Base-by-base conservation (phyloP, 2,329 filamentous ascomycete genomes). In the Fusarium haematococcum region DNA sequence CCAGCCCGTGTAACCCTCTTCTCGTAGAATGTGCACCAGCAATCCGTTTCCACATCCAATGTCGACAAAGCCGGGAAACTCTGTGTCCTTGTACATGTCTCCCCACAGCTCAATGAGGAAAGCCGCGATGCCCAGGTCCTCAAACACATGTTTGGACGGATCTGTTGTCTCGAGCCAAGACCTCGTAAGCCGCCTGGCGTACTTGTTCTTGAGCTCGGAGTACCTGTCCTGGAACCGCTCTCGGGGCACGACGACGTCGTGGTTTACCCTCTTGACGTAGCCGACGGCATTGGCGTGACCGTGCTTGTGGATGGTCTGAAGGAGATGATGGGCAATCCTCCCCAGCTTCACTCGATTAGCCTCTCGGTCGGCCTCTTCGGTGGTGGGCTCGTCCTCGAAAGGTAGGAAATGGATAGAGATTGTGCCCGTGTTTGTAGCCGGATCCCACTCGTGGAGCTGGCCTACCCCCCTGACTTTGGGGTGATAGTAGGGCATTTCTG, bases 31-130 rank as follows among this genome's bases (percentile, higher is more conserved):
- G 79, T 97, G 90, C 9, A 97, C 94, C 2, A 99, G 88, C 5
- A 99, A 86, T 1, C 97, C 97, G 79, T 98, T 99, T 2, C 97
- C 97, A 80, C 97, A 98, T 6, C 96, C 97, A 54, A 99, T 95
- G 79, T 99, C 97, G 23, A 98, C 94, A 78, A 98, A 99, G 1
- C 96, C 95, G 0, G 95, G 94, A 77, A 98, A 98, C 0, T 75
- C 70, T 0, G 57, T 67, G 48, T 80, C 80, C 41, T 77, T 79
- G 80, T 98, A 98, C 91, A 98, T 96, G 67, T 93, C 91, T 14
- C 86, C 84, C 97, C 97, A 99, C 3, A 98, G 85, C 84, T 98
- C 95, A 30, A 98, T 94, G 61, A 98, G 85, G 78, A 98, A 99
- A 0, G 96, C 94, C 0, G 96, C 94, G 71, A 99, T 98, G 5